Percentiles rank a stretch among this genome's conserved stretches.
These are phyloP conservation scores for Powellomyces hirtus DNA, from an alignment of 192 early-diverging fungal species.

Conservation along the genomic window DNA sequence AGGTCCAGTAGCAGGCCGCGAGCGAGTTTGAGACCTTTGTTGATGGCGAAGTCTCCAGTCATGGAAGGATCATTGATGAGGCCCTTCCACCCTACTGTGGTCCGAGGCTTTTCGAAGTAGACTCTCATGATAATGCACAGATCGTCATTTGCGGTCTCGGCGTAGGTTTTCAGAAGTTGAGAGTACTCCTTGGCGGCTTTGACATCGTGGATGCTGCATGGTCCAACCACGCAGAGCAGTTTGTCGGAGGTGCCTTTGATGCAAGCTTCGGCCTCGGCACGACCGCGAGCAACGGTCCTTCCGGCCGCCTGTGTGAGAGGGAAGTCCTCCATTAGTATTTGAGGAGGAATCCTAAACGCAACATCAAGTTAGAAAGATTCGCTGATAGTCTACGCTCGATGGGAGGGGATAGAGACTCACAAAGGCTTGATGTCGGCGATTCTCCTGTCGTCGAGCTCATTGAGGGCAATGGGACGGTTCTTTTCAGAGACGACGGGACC, in stretches of 20 bases:
- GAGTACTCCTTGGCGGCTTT: conserved; percentile 74
- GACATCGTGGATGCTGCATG: conserved; percentile 95
- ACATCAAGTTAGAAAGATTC: too few relatives aligned
- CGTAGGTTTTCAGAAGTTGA: conserved; percentile 48
- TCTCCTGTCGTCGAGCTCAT: conserved; percentile 90
- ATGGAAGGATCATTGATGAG: conserved; percentile 68
- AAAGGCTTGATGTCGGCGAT: conserved; percentile 65
- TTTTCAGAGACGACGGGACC: too few relatives aligned
- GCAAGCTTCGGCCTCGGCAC: conserved; percentile 12
- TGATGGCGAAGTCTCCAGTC: conserved; percentile 83
- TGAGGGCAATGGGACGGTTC: too few relatives aligned
- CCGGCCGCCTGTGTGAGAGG: conserved; percentile 74
- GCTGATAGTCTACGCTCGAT: not conserved
- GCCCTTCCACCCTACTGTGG: conserved; percentile 95
- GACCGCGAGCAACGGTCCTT: conserved; percentile 64
- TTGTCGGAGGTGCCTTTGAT: conserved; percentile 80
- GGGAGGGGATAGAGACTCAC: not conserved
- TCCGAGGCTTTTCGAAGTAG: conserved; percentile 99
- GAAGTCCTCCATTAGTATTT: conserved; percentile 88
- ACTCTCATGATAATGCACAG: conserved; percentile 90
- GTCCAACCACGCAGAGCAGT: conserved; percentile 87
- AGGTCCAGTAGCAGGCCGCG: conserved; percentile 76
- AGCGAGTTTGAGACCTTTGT: conserved; percentile 89
- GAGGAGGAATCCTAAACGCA: conserved; percentile 63
- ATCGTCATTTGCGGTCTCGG: conserved; percentile 69